phyloP scores from a whole-genome alignment of 148 eudicot species.

The Amaranthus palmeri region DNA sequence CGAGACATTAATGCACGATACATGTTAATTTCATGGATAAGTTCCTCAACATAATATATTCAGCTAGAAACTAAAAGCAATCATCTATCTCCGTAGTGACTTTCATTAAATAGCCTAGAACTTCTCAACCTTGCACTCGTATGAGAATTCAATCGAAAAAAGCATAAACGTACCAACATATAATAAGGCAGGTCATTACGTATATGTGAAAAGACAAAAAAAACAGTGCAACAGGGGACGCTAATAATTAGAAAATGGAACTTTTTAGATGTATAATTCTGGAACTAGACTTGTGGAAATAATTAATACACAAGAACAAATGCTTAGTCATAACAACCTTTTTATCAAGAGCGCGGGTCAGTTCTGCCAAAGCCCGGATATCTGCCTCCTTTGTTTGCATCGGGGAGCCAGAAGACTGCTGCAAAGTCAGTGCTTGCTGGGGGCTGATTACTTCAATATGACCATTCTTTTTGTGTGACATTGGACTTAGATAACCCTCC shows the following conservation, averaged over 20 bases:
- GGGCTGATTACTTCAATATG: constrained; percentile 33
- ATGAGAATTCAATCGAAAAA: not conserved
- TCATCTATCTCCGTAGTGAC: not conserved
- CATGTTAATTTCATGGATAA: not conserved
- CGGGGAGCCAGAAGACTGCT: constrained; percentile 53
- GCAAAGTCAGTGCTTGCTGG: constrained; percentile 49
- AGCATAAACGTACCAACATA: not conserved
- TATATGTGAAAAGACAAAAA: not conserved
- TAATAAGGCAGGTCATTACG: not conserved
- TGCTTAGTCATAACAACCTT: constrained; percentile 42
- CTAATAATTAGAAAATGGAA: not conserved
- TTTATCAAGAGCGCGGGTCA: constrained; percentile 81
- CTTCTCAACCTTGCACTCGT: not conserved
- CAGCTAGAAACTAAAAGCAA: not conserved
- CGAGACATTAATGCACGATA: not conserved
- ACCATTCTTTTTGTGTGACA: constrained; percentile 38
- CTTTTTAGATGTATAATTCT: not conserved
- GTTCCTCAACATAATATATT: not conserved
- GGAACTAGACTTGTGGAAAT: not conserved
- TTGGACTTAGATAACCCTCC: constrained; percentile 45
- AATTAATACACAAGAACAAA: not conserved
- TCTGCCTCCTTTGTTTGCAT: constrained; percentile 92
- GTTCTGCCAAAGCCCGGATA: constrained; percentile 81
- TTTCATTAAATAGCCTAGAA: not conserved
- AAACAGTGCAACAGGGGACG: not conserved